These are phyloP conservation scores for Cytospora schulzeri DNA, from an alignment of 2,329 filamentous ascomycete species.

Conservation along the genomic window DNA sequence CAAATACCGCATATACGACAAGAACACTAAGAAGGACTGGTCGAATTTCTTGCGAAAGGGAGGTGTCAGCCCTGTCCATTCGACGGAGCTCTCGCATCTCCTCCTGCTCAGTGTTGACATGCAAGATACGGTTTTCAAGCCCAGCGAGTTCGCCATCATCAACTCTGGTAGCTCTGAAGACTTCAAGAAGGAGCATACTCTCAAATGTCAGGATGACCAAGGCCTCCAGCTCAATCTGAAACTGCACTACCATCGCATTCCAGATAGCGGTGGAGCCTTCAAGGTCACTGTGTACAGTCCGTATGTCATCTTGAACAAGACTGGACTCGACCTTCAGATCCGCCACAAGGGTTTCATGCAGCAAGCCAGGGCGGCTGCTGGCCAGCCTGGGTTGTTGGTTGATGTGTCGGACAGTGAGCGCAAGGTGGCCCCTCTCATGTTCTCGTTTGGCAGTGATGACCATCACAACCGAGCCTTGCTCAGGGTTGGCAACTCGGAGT, in stretches of 20 bases:
- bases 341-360: slow-evolving; percentile 89
- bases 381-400: slow-evolving; percentile 59
- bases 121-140: slow-evolving; percentile 92
- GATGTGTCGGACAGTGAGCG: slow-evolving; percentile 54
- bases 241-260: slow-evolving; percentile 87
- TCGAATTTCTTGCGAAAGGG: slow-evolving; percentile 97
- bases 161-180: slow-evolving; percentile 87
- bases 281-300: slow-evolving; percentile 93
- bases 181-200: slow-evolving; percentile 77
- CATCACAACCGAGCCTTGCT: slow-evolving; percentile 87
- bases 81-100: slow-evolving; percentile 92
- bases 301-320: slow-evolving; percentile 94
- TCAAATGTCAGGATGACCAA: slow-evolving; percentile 83
- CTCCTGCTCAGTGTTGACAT: slow-evolving; percentile 92
- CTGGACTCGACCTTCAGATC: slow-evolving; percentile 83
- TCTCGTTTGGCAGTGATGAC: slow-evolving; percentile 87
- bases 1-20: slow-evolving; percentile 99
- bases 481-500: slow-evolving; percentile 85
- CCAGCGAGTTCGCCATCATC: slow-evolving; percentile 96
- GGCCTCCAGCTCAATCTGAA: slow-evolving; percentile 78
- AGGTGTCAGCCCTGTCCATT: slow-evolving; percentile 94
- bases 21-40: slow-evolving; percentile 98
- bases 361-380: slow-evolving; percentile 78
- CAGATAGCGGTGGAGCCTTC: slow-evolving; percentile 92
- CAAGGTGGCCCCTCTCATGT: slow-evolving; percentile 92